Evolutionary conservation across 805 yeast genomes (phyloP), one percentile per base, ranked within the genome.

Genomic region (Wickerhamomyces hampshirensis): DNA sequence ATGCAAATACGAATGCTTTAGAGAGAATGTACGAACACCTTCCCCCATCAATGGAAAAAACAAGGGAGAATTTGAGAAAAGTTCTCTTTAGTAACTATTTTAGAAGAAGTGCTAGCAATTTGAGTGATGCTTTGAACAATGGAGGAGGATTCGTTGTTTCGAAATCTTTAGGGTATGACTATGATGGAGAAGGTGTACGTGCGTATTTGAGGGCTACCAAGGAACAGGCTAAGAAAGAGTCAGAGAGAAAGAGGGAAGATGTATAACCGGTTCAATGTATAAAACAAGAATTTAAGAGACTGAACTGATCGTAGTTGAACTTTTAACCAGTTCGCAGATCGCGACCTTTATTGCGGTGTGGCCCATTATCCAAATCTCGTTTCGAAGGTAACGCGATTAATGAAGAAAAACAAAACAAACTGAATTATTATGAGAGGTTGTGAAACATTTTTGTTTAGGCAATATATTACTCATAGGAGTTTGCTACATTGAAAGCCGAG

Each of bases 121-220:
- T 78, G 37, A 58, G 70, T 35, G 56, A 55, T 23, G 75, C 68
- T 19, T 53, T 77, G 31, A 53, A 50, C n/a, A 51, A 54, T 12
- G 75, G 74, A 9, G 71, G 74, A 10, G 76, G 80, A 5, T 62
- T 58, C 40, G 44, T 75, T 28, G 63, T 77, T 27, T 59, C 81
- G 23, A 65, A 62, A 37, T 64, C 73, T 27, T 60, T 75, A 28
- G 71, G 68, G n/a, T 62, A 62, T 46, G 66, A 60, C 5, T 77
- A 77, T 44, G 35, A 53, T 8, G 81, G 80, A 8, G 82, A 77
- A 50, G 82, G 82, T 1, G 55, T 75, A 24, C 70, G 63, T 26
- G 69, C 69, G 11, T 75, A 73, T 40, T 52, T 77, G 43, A 46
- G 52, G 13, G 75, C 74, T 5, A 52, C 69, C 9, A 58, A 74